A percentile compares a stretch with the other conserved stretches of the same genome.
Conservation (phyloP, 2,329 filamentous ascomycete species). For the Esteya vermicola region DNA sequence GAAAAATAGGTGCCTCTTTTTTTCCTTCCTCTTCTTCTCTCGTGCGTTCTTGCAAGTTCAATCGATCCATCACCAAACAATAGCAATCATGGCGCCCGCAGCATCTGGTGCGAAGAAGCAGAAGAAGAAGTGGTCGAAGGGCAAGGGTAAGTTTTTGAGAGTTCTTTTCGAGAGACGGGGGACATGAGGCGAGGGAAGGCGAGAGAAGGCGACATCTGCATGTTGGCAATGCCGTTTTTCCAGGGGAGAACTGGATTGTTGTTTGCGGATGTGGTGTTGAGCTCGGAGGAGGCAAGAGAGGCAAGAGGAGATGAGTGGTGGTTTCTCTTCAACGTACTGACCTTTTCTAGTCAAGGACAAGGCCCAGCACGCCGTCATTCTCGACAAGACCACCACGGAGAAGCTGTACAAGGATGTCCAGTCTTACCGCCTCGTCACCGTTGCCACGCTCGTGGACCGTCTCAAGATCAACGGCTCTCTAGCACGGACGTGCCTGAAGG, state of each 20-base stretch:
- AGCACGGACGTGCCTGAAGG: constrained; percentile 74
- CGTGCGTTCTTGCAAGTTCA: constrained; percentile 8
- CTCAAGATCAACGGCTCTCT: constrained; percentile 99
- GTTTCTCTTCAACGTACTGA: too few relatives aligned
- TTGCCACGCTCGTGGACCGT: constrained; percentile 96
- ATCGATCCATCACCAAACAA: constrained; percentile 17
- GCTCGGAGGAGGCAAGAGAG: neutral
- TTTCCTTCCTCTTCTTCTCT: constrained; percentile 3
- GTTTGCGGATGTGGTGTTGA: neutral
- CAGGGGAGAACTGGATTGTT: too few relatives aligned
- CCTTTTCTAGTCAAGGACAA: constrained; percentile 99
- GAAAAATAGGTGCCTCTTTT: constrained; percentile 3
- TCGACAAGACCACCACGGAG: constrained; percentile 95
- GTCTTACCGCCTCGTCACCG: constrained; percentile 98
- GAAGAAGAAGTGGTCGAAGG: constrained; percentile 63
- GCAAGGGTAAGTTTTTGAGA: constrained; percentile 69
- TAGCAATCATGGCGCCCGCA: constrained; percentile 28
- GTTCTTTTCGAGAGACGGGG: too few relatives aligned
- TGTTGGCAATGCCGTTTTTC: neutral
- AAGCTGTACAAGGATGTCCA: constrained; percentile 99
- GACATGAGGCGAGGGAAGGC: too few relatives aligned
- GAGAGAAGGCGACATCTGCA: neutral
- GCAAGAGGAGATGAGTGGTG: too few relatives aligned
- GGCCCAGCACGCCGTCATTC: constrained; percentile 97
- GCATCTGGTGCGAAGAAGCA: constrained; percentile 60